Evolutionary conservation across 345 rosid species (phyloP), one percentile per base, ranked within the genome.

Genomic region (Noccaea bulbosa): DNA sequence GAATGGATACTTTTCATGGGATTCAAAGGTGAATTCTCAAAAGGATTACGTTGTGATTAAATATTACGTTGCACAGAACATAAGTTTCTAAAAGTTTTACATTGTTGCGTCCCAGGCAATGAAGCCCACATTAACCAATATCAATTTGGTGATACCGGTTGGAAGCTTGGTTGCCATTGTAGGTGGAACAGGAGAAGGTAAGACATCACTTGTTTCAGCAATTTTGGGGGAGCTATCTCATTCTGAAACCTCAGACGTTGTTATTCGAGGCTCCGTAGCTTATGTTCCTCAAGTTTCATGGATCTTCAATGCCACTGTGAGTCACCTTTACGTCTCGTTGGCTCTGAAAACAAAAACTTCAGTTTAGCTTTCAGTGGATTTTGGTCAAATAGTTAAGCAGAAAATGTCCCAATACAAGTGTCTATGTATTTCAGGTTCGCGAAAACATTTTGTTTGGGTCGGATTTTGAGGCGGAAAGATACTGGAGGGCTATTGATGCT

Each of bases 171-270:
- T 89, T 61, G 99, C 97, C 14, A 64, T 94, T 72, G 93, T 94
- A 70, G 99, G 99, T 62, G 88, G 93, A 71, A 94, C 97, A 11
- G 99, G 97, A 74, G 96, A 94, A 80, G 99, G 99, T 63, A 94
- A 94, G 75, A 89, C 99, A 9, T 94, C 99, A 12, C 92, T 94
- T 70, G 69, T 89, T 64, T 94, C 96, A 2, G 97, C 99, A 81
- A 91, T 94, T 88, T 84, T 91, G 44, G 97, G 97, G 63, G 99
- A 94, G 82, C 67, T 94, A 58, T 90, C 95, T 73, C 74, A 88
- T 44, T 61, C 58, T 54, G 81, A 81, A 58, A 84, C 80, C 54
- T 41, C 99, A 43, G 64, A 62, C 20, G 85, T 85, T 72, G 81
- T 78, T 51, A 80, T 88, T 53, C 83, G 99, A 79, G 99, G 99